These are phyloP conservation scores for Dothidotthia symphoricarpi DNA, from an alignment of 2,329 filamentous ascomycete species.

Conservation along the genomic window DNA sequence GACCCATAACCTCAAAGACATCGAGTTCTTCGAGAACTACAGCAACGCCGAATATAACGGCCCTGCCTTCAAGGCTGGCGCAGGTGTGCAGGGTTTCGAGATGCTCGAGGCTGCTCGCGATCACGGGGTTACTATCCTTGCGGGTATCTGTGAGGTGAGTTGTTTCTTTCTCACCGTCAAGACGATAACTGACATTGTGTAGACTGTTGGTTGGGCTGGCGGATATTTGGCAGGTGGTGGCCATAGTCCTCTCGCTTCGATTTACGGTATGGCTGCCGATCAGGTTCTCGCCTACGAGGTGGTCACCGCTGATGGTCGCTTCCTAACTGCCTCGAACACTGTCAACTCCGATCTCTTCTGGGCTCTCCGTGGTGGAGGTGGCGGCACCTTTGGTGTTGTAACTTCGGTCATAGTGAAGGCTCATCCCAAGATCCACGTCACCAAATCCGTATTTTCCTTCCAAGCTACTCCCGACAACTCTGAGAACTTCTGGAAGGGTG, in stretches of 20 bases:
- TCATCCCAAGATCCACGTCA: conserved; percentile 17
- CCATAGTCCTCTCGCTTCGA: conserved; percentile 16
- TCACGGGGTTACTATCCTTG: conserved; percentile 24
- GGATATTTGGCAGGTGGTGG: conserved; percentile 20
- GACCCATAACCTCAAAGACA: conserved; percentile 30
- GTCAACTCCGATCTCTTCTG: conserved; percentile 16
- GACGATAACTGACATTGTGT: conserved; percentile 2
- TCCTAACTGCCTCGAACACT: conserved; percentile 20
- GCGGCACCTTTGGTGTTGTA: conserved; percentile 20
- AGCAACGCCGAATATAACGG: conserved; percentile 15
- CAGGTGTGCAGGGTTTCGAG: conserved; percentile 26
- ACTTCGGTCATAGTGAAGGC: conserved; percentile 17
- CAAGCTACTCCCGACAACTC: conserved; percentile 13
- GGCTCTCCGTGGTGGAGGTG: conserved; percentile 21
- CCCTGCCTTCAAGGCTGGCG: conserved; percentile 23
- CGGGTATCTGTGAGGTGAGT: conserved; percentile 15
- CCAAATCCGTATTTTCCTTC: conserved; percentile 29
- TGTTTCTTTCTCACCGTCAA: conserved; percentile 13
- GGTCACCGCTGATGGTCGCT: conserved; percentile 23
- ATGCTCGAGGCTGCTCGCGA: conserved; percentile 16
- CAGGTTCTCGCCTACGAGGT: conserved; percentile 26
- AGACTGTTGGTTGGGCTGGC: conserved; percentile 28
- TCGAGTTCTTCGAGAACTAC: conserved; percentile 14
- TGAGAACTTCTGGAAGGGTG: conserved; percentile 21
- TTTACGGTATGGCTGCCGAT: conserved; percentile 27